Evolutionary conservation across 2,329 filamentous ascomycete species (phyloP).

Genomic region (Pyrenophora seminiperda): DNA sequence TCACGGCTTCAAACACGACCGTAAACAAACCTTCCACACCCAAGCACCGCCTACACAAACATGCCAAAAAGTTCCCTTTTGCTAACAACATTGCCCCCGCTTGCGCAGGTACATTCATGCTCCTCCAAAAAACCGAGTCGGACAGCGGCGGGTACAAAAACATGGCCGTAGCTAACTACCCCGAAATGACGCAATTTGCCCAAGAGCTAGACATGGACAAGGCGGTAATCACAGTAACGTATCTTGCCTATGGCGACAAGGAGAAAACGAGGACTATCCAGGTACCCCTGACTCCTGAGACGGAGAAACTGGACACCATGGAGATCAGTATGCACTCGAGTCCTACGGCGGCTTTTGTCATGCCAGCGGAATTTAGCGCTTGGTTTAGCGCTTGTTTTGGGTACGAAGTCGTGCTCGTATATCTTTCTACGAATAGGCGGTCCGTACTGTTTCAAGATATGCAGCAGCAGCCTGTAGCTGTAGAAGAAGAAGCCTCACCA

Average conservation of each 20-base stretch:
- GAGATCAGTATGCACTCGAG: conserved; percentile 54
- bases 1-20: conserved; percentile 54
- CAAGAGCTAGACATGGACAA: conserved; percentile 40
- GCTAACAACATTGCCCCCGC: too few relatives aligned
- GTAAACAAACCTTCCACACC: conserved; percentile 23
- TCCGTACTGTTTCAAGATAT: conserved; percentile 48
- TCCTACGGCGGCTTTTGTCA: conserved; percentile 50
- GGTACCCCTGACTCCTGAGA: conserved; percentile 50
- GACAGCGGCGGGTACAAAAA: conserved; percentile 49
- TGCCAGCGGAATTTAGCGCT: conserved; percentile 49
- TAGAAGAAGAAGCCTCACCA: conserved; percentile 18
- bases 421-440: conserved; percentile 51
- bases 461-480: conserved; percentile 19
- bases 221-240: conserved; percentile 47
- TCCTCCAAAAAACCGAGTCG: conserved; percentile 48
- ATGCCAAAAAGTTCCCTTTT: neutral
- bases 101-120: conserved; percentile 45
- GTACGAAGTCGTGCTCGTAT: conserved; percentile 50
- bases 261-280: conserved; percentile 36
- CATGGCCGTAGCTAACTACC: conserved; percentile 50
- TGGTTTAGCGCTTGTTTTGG: conserved; percentile 55
- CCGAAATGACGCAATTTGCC: conserved; percentile 51
- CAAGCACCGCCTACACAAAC: neutral
- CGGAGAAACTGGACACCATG: conserved; percentile 41
- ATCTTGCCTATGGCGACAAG: conserved; percentile 42